A percentile compares a stretch with the other conserved stretches of the same genome.
These are phyloP conservation scores for Microstegium vimineum DNA, from an alignment of 176 grass and related monocot species.

Conservation along the genomic window DNA sequence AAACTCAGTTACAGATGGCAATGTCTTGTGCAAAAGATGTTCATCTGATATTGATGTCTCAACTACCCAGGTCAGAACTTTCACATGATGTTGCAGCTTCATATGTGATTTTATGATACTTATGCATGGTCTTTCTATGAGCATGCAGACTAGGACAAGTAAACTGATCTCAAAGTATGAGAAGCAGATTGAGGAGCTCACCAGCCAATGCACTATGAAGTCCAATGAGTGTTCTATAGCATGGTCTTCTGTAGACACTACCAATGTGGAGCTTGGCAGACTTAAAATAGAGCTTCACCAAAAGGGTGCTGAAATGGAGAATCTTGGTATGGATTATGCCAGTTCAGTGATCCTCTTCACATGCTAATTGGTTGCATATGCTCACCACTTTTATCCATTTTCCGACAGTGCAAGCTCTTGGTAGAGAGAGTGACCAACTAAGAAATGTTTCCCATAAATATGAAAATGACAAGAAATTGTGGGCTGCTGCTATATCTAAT, in stretches of 20 bases:
- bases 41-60: constrained; percentile 54
- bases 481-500: constrained; percentile 62
- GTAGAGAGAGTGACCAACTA: constrained; percentile 44
- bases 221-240: constrained; percentile 81
- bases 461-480: constrained; percentile 76
- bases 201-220: constrained; percentile 59
- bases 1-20: constrained; percentile 25
- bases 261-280: constrained; percentile 64
- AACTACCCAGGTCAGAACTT: constrained; percentile 51
- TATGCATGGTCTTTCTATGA: constrained; percentile 11
- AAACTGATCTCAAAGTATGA: constrained; percentile 83
- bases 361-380: neutral
- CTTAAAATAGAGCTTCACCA: constrained; percentile 79
- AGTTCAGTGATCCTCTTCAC: neutral
- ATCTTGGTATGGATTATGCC: constrained; percentile 48
- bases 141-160: constrained; percentile 38
- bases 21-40: constrained; percentile 72
- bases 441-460: constrained; percentile 64
- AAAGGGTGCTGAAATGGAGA: constrained; percentile 51
- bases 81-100: constrained; percentile 11
- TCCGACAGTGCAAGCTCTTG: constrained; percentile 54
- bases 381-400: constrained; percentile 13
- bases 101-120: constrained; percentile 18
- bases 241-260: constrained; percentile 70
- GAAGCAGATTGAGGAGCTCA: constrained; percentile 89